Conservation (phyloP, 192 early-diverging fungal genomes). For the Backusella macrospora region DNA sequence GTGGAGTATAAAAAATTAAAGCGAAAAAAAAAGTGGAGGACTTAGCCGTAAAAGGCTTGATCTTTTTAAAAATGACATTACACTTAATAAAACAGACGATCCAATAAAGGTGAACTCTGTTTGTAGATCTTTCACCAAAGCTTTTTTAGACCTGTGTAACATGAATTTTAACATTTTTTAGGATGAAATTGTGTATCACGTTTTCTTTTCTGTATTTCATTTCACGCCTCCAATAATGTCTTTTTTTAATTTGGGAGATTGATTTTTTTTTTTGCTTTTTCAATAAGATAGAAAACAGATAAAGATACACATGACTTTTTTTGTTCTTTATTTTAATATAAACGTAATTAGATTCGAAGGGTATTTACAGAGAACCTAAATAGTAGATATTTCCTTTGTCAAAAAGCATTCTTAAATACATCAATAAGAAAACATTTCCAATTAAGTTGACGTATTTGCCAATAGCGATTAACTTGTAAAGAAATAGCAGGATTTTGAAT, state of each 20-base stretch:
- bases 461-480: slow-evolving; percentile 10
- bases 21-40: slow-evolving; percentile 15
- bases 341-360: not conserved
- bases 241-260: slow-evolving; percentile 4
- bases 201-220: slow-evolving; percentile 15
- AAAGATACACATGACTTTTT: slow-evolving; percentile 10
- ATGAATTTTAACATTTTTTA: slow-evolving; percentile 16
- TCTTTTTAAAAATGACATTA: slow-evolving; percentile 16
- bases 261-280: not conserved
- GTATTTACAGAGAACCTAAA: not conserved
- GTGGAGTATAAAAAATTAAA: slow-evolving; percentile 16
- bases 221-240: slow-evolving; percentile 6
- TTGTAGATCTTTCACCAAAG: slow-evolving; percentile 1
- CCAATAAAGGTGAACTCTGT: slow-evolving; percentile 13
- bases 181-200: slow-evolving; percentile 6
- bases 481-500: slow-evolving; percentile 1
- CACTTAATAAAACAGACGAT: slow-evolving; percentile 21
- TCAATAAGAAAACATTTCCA: not conserved
- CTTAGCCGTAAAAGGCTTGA: slow-evolving; percentile 24
- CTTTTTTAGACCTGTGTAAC: slow-evolving; percentile 17
- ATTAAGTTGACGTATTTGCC: slow-evolving; percentile 10
- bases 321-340: slow-evolving; percentile 13
- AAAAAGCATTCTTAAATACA: not conserved
- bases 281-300: slow-evolving; percentile 7
- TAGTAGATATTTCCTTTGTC: not conserved